Evolutionary conservation across 148 eudicot genomes (phyloP).

Genomic region (Camellia granthamiana): DNA sequence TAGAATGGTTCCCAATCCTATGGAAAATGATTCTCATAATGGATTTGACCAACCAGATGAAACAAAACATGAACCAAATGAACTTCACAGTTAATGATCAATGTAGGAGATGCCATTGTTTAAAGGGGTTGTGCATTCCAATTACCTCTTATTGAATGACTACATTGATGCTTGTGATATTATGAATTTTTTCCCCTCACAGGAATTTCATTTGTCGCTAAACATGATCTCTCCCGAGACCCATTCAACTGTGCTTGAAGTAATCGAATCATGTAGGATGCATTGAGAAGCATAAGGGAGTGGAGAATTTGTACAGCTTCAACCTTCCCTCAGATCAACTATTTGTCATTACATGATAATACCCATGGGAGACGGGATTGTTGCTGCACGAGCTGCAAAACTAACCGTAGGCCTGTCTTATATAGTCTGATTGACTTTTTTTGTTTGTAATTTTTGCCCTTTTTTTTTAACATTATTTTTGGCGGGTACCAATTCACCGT

Average conservation of each 20-base stretch:
- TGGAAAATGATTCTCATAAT: too few relatives aligned
- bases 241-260: constrained; percentile 74
- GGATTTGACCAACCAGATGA: too few relatives aligned
- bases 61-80: neutral
- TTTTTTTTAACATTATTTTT: neutral
- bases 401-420: constrained; percentile 7
- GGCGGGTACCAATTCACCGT: neutral
- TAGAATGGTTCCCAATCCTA: too few relatives aligned
- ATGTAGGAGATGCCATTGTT: neutral
- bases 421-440: neutral
- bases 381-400: neutral
- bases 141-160: neutral
- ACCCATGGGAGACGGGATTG: neutral
- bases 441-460: neutral
- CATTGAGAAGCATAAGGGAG: constrained; percentile 32
- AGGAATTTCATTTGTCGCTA: constrained; percentile 87
- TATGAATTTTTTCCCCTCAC: constrained; percentile 9
- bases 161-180: neutral
- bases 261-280: constrained; percentile 72
- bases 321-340: neutral
- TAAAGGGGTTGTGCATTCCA: neutral
- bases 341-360: neutral
- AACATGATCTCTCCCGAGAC: constrained; percentile 98
- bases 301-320: constrained; percentile 30
- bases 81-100: neutral